A percentile compares a stretch with the other conserved stretches of the same genome.
Conservation (phyloP, 805 yeast genomes). For the Saccharomycopsis oosterbeekiorum region DNA sequence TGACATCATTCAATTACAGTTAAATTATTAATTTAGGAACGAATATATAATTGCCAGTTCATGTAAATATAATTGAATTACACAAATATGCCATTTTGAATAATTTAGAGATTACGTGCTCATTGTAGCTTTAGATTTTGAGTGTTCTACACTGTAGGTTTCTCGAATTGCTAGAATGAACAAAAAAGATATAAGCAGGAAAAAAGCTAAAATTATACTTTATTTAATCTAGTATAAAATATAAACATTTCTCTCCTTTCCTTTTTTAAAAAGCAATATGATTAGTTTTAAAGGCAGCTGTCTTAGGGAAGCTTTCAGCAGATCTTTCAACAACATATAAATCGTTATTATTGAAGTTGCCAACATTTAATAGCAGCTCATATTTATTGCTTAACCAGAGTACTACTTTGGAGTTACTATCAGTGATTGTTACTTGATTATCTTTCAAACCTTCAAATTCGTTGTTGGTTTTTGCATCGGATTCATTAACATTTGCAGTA, state of each 20-base stretch:
- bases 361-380: conserved; percentile 59
- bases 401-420: conserved; percentile 23
- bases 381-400: conserved; percentile 75
- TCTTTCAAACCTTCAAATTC: background rate
- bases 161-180: background rate
- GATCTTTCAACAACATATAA: conserved; percentile 74
- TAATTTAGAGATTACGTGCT: too few species aligned
- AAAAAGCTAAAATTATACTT: background rate
- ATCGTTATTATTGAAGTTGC: conserved; percentile 42
- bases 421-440: background rate
- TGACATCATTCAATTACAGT: background rate
- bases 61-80: conserved; percentile 12
- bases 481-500: conserved; percentile 22
- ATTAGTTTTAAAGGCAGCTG: conserved; percentile 45
- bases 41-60: background rate
- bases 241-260: too few species aligned
- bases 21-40: background rate
- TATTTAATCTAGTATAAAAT: background rate
- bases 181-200: background rate
- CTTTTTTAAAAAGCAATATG: conserved; percentile 8
- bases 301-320: conserved; percentile 39
- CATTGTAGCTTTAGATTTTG: background rate
- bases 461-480: conserved; percentile 1
- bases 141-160: background rate
- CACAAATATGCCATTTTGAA: too few species aligned